Evolutionary conservation across 2,329 filamentous ascomycete species (phyloP), one percentile per base, ranked within the genome.

Genomic region (Xylariales sp.): DNA sequence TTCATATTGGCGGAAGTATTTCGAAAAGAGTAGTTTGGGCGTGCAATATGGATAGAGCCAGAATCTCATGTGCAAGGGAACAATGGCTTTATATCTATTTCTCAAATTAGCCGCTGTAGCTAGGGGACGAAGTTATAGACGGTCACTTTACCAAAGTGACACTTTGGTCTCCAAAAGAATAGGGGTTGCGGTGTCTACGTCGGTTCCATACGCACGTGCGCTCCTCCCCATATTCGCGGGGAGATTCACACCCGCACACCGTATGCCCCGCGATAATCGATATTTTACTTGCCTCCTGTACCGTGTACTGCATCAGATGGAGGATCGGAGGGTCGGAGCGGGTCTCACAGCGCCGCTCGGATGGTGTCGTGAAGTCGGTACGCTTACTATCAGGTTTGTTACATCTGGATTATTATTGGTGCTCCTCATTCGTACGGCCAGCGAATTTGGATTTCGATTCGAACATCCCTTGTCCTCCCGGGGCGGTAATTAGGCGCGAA

Each of bases 311-410:
- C 10, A 48, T 54, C 30, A 48, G 41, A 23, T 36, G 53, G 46
- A 49, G 54, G 55, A 34, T 28, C 64, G 65, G 65, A 64, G 39
- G 41, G 54, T 67, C 59, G 64, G 64, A 48, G 45, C 46, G 62
- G n/a, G 34, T 34, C 23, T n/a, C 18, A 41, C 39, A n/a, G 28
- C 46, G n/a, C 36, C n/a, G 10, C 6, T 59, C 54, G 62, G 54
- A 58, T 30, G 48, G 54, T 60, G 32, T 32, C 10, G 7, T 56
- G 10, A 39, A 43, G 53, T 9, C 36, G 14, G 18, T 30, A 41
- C 30, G 6, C 28, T 34, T 34, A 18, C 10, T n/a, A 1, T 1
- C n/a, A 41, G 0, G 10, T 55, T 55, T 30, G 30, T n/a, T 43
- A 16, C 36, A 55, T 7, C 23, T 55, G 36, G 53, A 16, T 28